Percentiles rank a stretch among this genome's conserved stretches.
Conservation (phyloP, 2,329 filamentous ascomycete species). For the Hortaea sp. region DNA sequence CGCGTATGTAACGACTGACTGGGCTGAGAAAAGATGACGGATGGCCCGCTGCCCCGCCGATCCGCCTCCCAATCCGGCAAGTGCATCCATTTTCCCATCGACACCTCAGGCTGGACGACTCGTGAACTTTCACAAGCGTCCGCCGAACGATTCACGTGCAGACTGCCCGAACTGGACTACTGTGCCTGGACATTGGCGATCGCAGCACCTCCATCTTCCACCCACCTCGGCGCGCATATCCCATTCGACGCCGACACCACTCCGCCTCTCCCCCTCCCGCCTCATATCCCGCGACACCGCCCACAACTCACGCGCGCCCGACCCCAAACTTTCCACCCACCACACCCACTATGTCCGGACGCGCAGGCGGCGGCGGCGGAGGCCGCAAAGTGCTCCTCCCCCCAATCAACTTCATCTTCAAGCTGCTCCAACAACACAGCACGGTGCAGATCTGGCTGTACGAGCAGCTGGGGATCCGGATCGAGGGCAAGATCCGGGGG, state of each 20-base stretch:
- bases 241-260: no score
- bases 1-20: no score
- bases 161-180: no score
- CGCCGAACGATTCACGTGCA: not conserved
- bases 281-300: no score
- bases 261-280: no score
- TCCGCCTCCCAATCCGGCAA: no score
- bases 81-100: no score
- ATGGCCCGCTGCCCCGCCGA: not conserved
- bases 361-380: conserved; percentile 41
- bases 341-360: conserved; percentile 41
- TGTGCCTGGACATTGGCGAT: no score
- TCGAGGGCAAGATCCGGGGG: conserved; percentile 92
- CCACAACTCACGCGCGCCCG: no score
- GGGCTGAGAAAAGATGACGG: no score
- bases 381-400: conserved; percentile 57
- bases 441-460: conserved; percentile 94
- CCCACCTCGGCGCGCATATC: no score
- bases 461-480: conserved; percentile 86
- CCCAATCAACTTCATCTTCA: conserved; percentile 86
- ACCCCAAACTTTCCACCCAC: not conserved
- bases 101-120: not conserved
- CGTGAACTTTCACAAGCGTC: not conserved
- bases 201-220: no score
- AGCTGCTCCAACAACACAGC: conserved; percentile 73